Evolutionary conservation across 176 grass and related monocot genomes (phyloP), one percentile per base, ranked within the genome.

Genomic region (Zoysia japonica): DNA sequence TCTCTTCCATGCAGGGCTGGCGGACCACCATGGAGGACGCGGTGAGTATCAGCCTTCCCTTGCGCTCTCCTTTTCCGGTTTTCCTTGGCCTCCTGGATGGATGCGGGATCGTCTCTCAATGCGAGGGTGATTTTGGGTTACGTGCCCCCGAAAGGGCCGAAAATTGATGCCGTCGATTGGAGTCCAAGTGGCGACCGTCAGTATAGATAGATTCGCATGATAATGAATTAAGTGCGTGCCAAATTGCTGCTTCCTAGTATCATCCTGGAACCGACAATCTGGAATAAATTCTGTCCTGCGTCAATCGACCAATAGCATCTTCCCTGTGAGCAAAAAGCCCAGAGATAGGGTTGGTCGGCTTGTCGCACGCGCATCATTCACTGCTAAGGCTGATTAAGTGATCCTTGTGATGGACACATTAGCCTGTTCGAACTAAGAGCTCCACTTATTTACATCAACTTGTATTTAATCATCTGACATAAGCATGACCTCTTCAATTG

Each of bases 1-100:
- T 92, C 65, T 92, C 95, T 13, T 94, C 92, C 78, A 98, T 98
- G 95, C 95, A 98, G 91, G 95, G 95, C 9, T 98, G 95, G 95
- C 91, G 95, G 45, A 84, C 95, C 70, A 76, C 87, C 79, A 98
- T 98, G 95, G 95, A 98, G 87, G 95, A 98, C 73, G 92, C 92
- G 28, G 95, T 98, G 78, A 85, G 82, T 85, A 36, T 36, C 59
- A 28, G 5, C 28, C 28, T 28, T 28, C 28, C 28, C 5, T 9
- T 11, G 12, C 49, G 35, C 0, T 14, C 56, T 53, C 54, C 4
- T 6, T 35, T 4, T 61, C 57, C 7, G 9, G 28, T 28, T 35
- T 35, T 8, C 57, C 19, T 61, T 61, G 19, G 19, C 35, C 0
- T 35, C 1, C 57, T 11, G 59, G 59, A 61, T 36, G 59, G 42